These are phyloP conservation scores for Juglanconis oblonga DNA, from an alignment of 2,329 filamentous ascomycete species.

Conservation along the genomic window DNA sequence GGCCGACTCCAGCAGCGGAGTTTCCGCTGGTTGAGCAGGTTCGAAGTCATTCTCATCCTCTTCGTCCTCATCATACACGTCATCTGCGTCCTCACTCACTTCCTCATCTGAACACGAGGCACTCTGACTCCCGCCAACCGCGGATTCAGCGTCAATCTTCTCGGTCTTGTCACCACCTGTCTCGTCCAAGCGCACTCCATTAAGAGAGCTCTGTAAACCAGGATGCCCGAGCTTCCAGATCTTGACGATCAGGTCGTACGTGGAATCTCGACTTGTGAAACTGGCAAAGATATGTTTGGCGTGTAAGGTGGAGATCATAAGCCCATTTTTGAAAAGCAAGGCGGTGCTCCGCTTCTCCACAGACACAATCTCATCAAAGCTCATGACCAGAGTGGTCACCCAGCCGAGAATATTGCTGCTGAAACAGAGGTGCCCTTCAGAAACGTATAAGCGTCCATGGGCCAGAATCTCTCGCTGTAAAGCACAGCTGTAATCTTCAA, in stretches of 20 bases:
- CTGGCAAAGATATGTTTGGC: conserved; percentile 95
- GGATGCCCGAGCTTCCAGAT: conserved; percentile 98
- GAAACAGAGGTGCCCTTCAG: conserved; percentile 96
- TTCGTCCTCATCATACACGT: conserved; percentile 77
- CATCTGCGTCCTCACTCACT: conserved; percentile 68
- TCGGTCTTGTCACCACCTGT: conserved; percentile 88
- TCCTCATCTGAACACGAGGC: conserved; percentile 50
- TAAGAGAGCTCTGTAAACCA: conserved; percentile 83
- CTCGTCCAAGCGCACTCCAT: conserved; percentile 79
- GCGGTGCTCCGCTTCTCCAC: conserved; percentile 97
- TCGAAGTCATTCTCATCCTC: conserved; percentile 76
- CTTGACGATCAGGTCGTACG: conserved; percentile 94
- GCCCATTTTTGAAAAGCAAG: conserved; percentile 92
- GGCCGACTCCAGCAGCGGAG: conserved; percentile 46
- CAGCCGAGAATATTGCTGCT: conserved; percentile 98
- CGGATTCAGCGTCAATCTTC: conserved; percentile 61
- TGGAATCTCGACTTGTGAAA: conserved; percentile 89
- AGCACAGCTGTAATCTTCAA: conserved; percentile 97
- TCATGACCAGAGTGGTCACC: conserved; percentile 96
- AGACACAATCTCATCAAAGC: conserved; percentile 95
- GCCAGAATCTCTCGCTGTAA: conserved; percentile 92
- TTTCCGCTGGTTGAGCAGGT: conserved; percentile 35
- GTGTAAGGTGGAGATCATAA: conserved; percentile 94
- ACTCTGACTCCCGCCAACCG: conserved; percentile 47
- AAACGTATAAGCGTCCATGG: conserved; percentile 91